Evolutionary conservation across 768 basidiomycete genomes (phyloP).

Genomic region (Kwoniella heveanensis): DNA sequence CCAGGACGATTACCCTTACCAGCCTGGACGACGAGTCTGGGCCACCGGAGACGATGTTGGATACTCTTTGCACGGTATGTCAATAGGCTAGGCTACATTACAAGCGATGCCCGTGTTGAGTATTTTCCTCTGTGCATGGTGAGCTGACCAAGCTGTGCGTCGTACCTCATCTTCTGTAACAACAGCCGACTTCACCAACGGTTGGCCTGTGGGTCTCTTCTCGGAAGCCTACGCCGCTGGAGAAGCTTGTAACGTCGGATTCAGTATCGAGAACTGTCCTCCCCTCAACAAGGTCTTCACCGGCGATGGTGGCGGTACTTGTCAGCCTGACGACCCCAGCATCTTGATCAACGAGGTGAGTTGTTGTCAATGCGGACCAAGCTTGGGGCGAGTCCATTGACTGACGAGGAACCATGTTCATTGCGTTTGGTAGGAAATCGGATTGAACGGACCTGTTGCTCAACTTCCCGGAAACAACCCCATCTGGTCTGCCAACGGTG

Average conservation of each 20-base stretch:
- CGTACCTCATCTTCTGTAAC: no score
- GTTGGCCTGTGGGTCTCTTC: constrained; percentile 39
- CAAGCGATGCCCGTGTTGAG: no score
- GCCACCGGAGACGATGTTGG: constrained; percentile 53
- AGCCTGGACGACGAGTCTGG: constrained; percentile 51
- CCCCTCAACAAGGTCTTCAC: constrained; percentile 18
- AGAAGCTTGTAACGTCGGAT: constrained; percentile 27
- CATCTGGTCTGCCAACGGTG: constrained; percentile 14
- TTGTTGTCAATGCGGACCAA: no score
- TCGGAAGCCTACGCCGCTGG: constrained; percentile 28
- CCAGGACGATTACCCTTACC: constrained; percentile 50
- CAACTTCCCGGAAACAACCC: constrained; percentile 20
- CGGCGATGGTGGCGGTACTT: constrained; percentile 15
- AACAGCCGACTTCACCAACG: constrained; percentile 38
- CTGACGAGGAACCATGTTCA: no score
- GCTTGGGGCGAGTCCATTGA: no score
- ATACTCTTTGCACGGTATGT: constrained; percentile 27
- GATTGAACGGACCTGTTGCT: constrained; percentile 5
- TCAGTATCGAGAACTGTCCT: constrained; percentile 31
- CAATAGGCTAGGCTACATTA: no score
- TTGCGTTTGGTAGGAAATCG: constrained; percentile 5
- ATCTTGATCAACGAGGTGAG: constrained; percentile 40
- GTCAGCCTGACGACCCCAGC: constrained; percentile 22
- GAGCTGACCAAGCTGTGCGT: no score
- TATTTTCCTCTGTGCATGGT: no score